phyloP scores from a whole-genome alignment of 208 protist species.

The Blechomonas ayalai region DNA sequence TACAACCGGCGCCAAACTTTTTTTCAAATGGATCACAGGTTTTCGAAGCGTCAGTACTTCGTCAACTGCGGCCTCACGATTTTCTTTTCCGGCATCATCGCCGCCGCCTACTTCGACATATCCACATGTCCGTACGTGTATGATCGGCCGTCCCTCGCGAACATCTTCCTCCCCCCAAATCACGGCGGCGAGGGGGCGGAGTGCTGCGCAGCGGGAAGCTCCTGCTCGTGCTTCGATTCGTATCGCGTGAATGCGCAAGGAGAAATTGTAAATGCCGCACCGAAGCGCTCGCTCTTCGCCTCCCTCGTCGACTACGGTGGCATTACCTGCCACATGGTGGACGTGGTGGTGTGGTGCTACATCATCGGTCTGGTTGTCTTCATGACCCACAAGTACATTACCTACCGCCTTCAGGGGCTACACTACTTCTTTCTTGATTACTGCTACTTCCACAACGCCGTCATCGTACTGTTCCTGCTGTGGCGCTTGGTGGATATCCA shows the following conservation, averaged over 20 bases:
- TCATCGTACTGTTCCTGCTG: slow-evolving; percentile 42
- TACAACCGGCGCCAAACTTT: too few relatives aligned
- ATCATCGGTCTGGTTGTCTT: slow-evolving; percentile 34
- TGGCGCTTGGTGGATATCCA: slow-evolving; percentile 39
- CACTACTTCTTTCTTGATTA: slow-evolving; percentile 76
- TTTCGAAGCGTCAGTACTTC: slow-evolving; percentile 55
- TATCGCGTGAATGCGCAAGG: neutral
- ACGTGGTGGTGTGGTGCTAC: slow-evolving; percentile 62
- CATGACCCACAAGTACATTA: slow-evolving; percentile 52
- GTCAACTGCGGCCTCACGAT: slow-evolving; percentile 45
- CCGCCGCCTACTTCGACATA: slow-evolving; percentile 50
- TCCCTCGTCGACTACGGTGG: slow-evolving; percentile 19
- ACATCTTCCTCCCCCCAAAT: neutral
- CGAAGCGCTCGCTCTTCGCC: slow-evolving; percentile 10
- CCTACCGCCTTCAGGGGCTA: slow-evolving; percentile 36
- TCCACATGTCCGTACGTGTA: slow-evolving; percentile 52
- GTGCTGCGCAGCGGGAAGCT: neutral
- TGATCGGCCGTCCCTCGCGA: slow-evolving; percentile 13
- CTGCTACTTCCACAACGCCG: slow-evolving; percentile 67
- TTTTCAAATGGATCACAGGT: slow-evolving; percentile 42
- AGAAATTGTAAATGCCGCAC: neutral
- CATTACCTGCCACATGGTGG: slow-evolving; percentile 51
- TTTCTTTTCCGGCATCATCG: slow-evolving; percentile 36
- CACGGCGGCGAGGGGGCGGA: neutral
- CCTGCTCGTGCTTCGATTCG: neutral